Percentiles rank a stretch among this genome's conserved stretches.
Conservation (phyloP, 2,329 filamentous ascomycete genomes). For the Lasiodiplodia hormozganensis region DNA sequence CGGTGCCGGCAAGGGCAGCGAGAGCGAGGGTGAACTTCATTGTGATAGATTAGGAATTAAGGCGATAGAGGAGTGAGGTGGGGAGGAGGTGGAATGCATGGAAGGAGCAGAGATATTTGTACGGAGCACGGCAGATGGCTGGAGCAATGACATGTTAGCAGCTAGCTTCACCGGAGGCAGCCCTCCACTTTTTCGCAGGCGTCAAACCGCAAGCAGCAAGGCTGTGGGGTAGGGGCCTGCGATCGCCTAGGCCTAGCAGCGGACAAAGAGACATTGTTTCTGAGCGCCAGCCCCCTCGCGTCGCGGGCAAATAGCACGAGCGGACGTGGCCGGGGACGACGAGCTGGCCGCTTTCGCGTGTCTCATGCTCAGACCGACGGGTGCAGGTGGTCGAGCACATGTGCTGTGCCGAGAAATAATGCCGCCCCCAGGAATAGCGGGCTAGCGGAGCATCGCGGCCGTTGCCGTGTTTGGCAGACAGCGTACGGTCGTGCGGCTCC, state of each 20-base stretch:
- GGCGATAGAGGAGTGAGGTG: conserved; percentile 1
- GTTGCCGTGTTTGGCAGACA: neutral
- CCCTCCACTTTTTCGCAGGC: conserved; percentile 17
- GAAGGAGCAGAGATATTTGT: conserved; percentile 28
- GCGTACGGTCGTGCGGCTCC: conserved; percentile 16
- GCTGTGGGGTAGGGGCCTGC: conserved; percentile 23
- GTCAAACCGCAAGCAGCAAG: conserved; percentile 27
- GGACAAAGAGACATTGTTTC: conserved; percentile 30
- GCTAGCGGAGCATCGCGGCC: conserved; percentile 9
- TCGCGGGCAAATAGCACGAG: conserved; percentile 11
- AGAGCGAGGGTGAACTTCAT: conserved; percentile 43
- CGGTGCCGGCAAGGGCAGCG: conserved; percentile 40
- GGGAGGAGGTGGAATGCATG: conserved; percentile 16
- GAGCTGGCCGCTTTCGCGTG: conserved; percentile 7
- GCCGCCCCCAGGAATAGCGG: neutral
- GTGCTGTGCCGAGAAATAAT: neutral
- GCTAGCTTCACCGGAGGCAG: conserved; percentile 22
- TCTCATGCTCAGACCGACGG: conserved; percentile 14
- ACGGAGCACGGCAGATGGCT: conserved; percentile 24
- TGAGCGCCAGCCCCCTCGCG: conserved; percentile 26
- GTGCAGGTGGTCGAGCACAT: conserved; percentile 9
- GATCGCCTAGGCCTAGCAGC: conserved; percentile 20
- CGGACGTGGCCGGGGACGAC: conserved; percentile 9
- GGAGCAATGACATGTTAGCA: conserved; percentile 25
- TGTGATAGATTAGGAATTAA: conserved; percentile 31